These are phyloP conservation scores for Phytophthora idaei DNA, from an alignment of 352 stramenopile genomes.

Conservation along the genomic window DNA sequence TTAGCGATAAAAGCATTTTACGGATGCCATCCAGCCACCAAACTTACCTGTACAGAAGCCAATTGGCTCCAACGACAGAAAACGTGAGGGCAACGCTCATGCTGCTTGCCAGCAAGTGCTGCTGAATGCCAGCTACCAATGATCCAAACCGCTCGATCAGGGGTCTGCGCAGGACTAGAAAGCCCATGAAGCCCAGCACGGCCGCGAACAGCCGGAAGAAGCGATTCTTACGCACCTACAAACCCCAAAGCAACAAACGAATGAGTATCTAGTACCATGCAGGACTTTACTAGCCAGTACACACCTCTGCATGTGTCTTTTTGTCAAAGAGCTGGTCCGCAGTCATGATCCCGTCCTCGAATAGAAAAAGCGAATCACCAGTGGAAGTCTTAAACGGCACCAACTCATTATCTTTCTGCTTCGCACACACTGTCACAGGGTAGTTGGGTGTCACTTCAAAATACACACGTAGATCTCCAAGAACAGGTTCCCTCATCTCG, in stretches of 20 bases:
- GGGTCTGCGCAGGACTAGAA: constrained; percentile 56
- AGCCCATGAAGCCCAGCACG: constrained; percentile 70
- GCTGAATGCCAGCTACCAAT: constrained; percentile 44
- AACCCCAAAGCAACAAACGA: not conserved
- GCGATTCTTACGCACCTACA: constrained; percentile 62
- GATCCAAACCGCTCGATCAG: constrained; percentile 41
- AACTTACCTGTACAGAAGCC: constrained; percentile 58
- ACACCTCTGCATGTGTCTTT: constrained; percentile 53
- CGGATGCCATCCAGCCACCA: too few species aligned
- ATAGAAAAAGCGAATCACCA: constrained; percentile 57
- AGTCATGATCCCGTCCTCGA: constrained; percentile 65
- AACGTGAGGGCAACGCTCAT: constrained; percentile 61
- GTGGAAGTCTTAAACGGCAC: constrained; percentile 46
- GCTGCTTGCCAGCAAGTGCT: constrained; percentile 48
- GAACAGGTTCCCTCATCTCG: constrained; percentile 22
- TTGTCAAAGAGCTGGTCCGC: constrained; percentile 53
- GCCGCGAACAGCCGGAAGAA: constrained; percentile 69
- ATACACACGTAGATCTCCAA: constrained; percentile 69
- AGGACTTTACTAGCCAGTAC: not conserved
- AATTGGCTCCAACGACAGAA: constrained; percentile 48
- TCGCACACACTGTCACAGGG: constrained; percentile 68
- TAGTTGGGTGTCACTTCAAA: constrained; percentile 74
- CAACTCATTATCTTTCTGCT: constrained; percentile 34
- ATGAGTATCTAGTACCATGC: not conserved
- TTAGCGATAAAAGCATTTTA: not conserved